Evolutionary conservation across 2,329 filamentous ascomycete species (phyloP).

Genomic region (Intubia oerlemansii): DNA sequence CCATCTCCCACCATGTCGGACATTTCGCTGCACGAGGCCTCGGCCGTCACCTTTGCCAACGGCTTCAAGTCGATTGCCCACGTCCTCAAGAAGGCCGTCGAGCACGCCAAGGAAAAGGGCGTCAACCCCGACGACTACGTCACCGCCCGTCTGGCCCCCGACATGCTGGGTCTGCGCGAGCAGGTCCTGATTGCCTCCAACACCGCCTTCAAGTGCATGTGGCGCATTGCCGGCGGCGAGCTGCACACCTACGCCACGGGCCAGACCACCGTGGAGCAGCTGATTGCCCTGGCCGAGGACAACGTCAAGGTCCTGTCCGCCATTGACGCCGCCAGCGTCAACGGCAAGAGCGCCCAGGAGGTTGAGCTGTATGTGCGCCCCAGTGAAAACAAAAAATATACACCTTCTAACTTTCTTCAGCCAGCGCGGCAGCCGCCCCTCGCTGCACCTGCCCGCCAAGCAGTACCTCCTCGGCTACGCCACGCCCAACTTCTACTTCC

Average conservation of each 20-base stretch:
- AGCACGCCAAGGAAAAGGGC: constrained; percentile 11
- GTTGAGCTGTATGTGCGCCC: constrained; percentile 11
- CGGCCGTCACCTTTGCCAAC: constrained; percentile 10
- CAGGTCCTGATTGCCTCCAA: constrained; percentile 15
- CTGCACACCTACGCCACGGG: constrained; percentile 10
- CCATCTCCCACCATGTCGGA: constrained; percentile 13
- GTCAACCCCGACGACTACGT: constrained; percentile 10
- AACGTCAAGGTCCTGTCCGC: constrained; percentile 12
- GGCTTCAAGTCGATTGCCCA: constrained; percentile 10
- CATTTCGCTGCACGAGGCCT: constrained; percentile 12
- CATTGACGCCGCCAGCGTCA: constrained; percentile 10
- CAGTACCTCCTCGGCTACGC: constrained; percentile 22
- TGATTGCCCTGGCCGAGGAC: constrained; percentile 12
- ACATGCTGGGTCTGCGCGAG: constrained; percentile 16
- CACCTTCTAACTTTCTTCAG: no score
- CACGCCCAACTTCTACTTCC: constrained; percentile 40
- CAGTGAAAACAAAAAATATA: no score
- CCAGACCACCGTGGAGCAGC: constrained; percentile 14
- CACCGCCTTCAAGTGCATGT: constrained; percentile 11
- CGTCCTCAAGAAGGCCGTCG: constrained; percentile 13
- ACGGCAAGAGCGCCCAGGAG: constrained; percentile 9
- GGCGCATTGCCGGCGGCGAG: constrained; percentile 10
- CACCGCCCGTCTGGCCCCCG: constrained; percentile 11
- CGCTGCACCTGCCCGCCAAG: constrained; percentile 7
- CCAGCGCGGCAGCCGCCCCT: constrained; percentile 3